Conservation (phyloP, 768 basidiomycete species). For the Tylopilus subfusipes region DNA sequence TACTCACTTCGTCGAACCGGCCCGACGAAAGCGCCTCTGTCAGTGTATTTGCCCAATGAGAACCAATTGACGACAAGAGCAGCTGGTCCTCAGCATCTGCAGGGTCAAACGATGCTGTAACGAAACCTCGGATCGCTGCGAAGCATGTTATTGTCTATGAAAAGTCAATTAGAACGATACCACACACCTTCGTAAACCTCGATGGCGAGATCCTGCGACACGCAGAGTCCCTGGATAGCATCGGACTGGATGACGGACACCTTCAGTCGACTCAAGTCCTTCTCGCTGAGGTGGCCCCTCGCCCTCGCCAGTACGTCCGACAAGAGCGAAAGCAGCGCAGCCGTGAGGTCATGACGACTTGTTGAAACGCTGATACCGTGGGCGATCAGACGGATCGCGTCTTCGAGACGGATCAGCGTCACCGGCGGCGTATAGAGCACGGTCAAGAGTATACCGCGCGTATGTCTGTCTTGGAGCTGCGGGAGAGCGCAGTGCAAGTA, state of each 20-base stretch:
- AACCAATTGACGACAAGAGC: constrained; percentile 39
- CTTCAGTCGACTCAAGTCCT: constrained; percentile 38
- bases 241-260: constrained; percentile 36
- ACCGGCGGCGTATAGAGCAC: constrained; percentile 27
- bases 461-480: constrained; percentile 17
- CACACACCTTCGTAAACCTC: constrained; percentile 36
- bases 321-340: constrained; percentile 38
- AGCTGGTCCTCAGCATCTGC: constrained; percentile 35
- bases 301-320: constrained; percentile 35
- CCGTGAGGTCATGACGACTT: constrained; percentile 22
- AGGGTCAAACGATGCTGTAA: constrained; percentile 39
- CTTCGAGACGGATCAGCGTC: constrained; percentile 31
- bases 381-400: constrained; percentile 36
- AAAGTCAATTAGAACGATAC: neutral
- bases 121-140: constrained; percentile 42
- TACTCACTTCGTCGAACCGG: constrained; percentile 11
- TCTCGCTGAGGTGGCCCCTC: constrained; percentile 22
- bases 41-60: constrained; percentile 39
- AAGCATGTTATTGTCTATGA: neutral
- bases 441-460: constrained; percentile 36
- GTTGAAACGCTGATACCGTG: constrained; percentile 32
- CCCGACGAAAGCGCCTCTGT: constrained; percentile 12
- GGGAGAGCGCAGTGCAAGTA: constrained; percentile 36
- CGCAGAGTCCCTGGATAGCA: constrained; percentile 35
- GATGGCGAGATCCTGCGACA: constrained; percentile 23